These are phyloP conservation scores for Posidonia australis DNA, from an alignment of 106 monocot species.

Conservation along the genomic window DNA sequence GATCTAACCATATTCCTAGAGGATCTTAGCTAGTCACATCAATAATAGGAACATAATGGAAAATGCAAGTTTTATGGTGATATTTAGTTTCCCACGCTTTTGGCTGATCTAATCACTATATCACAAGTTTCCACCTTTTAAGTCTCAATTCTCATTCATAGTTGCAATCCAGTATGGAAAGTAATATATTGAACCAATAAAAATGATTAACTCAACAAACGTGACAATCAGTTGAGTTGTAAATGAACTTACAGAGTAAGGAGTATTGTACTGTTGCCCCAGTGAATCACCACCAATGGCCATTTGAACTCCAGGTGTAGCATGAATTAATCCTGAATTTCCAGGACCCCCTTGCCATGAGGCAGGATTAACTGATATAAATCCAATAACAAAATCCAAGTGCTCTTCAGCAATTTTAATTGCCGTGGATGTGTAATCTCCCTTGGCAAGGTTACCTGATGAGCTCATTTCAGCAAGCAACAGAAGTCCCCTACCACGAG, in stretches of 20 bases:
- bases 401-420: constrained; percentile 92
- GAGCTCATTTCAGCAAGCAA: constrained; percentile 99
- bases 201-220: too few species aligned
- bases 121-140: too few species aligned
- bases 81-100: too few species aligned
- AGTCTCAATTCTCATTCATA: too few species aligned
- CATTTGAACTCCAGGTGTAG: constrained; percentile 97
- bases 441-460: constrained; percentile 79
- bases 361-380: constrained; percentile 95
- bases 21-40: too few species aligned
- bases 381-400: constrained; percentile 96
- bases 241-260: constrained; percentile 72
- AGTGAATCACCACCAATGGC: constrained; percentile 82
- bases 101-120: too few species aligned
- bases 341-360: constrained; percentile 60
- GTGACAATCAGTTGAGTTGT: neutral
- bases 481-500: constrained; percentile 62
- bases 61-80: too few species aligned
- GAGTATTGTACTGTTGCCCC: constrained; percentile 97
- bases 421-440: constrained; percentile 92
- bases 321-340: constrained; percentile 77
- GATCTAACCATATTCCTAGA: too few species aligned
- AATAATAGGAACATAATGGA: too few species aligned
- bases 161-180: too few species aligned
- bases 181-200: too few species aligned